Base-by-base conservation (phyloP, 495 filamentous ascomycete species). In the Lentithecium fluviatile region DNA sequence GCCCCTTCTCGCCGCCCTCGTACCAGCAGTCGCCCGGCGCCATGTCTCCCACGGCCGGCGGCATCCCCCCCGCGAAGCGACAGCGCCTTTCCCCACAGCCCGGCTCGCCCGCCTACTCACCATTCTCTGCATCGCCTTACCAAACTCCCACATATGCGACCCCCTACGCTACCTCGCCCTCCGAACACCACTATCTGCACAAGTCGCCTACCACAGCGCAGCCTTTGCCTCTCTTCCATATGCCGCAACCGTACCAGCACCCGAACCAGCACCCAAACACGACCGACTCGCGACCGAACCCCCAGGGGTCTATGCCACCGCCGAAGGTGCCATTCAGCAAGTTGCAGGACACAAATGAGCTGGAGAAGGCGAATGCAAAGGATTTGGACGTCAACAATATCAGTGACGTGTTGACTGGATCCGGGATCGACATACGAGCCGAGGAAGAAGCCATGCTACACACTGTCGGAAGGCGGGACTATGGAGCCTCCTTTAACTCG, bases 391-490 rank as follows among this genome's bases (percentile, higher is more conserved):
- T 87, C 38, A 82, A 85, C 43, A 83, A 89, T 55, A 77, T 90
- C 49, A 85, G 82, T 47, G 91, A 96, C 77, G 85, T 91, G 46
- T 70, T 96, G 57, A 81, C 83, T 26, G 86, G 83, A 32, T 88
- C 90, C 21, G 91, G 89, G 49, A 86, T 96, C 57, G 88, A 96
- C 77, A 76, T 95, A 1, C 82, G 83, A 51, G 90, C 87, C 69
- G 91, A 96, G 70, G 89, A 93, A 62, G 85, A 88, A 40, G 84
- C 79, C 58, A 73, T 92, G 55, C 81, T 85, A 20, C 29, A 32
- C 29, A 32, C 29, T 10, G 29, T 32, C 10, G 80, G 81, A 45
- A 86, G 83, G 52, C 73, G 71, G 46, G 70, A 75, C 4, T 67
- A 66, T 45, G 32, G 76, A n/a, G 65, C 48, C 17, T 74, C 72